Evolutionary conservation across 1,284 basidiomycete species (phyloP), one percentile per base, ranked within the genome.

Genomic region (Austroboletus niveus): DNA sequence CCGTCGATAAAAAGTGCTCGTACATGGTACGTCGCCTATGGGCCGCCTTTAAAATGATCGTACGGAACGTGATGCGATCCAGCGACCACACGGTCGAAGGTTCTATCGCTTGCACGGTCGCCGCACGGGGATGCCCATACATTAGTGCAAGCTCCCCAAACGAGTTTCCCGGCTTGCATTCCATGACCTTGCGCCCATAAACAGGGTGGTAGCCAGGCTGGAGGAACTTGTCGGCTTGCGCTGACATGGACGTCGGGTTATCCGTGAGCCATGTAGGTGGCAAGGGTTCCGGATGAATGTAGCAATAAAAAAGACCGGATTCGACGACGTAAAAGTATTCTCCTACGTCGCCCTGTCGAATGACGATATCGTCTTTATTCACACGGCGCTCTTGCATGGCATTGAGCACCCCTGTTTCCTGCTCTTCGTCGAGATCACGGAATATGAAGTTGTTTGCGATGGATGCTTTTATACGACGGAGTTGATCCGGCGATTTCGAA

Each of bases 311-410:
- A 47, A 86, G 74, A 1, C 96, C 96, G 40, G 81, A 81, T 72
- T 99, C 97, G 58, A 98, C 94, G 51, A 98, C 90, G 72, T 99
- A 99, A 71, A 98, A 99, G 74, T 88, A 97, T 65, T 98, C 95
- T 47, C 96, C 96, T 36, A 93, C 91, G 58, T 95, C 96, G 43
- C 97, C 96, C 72, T 99, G 96, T 55, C 92, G 84, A 62, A 99
- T 98, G 54, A 99, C 89, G 30, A 92, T 85, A 54, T 93, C 87
- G 56, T 88, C 85, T 49, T 83, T 74, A 17, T 72, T 73, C 12
- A 94, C 84, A 14, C 74, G 78, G 52, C 87, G 81, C 73, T 99
- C 97, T 69, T 90, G 90, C 95, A 99, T 98, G 20, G 96, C 97
- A 55, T 89, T 89, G 24, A 99, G 76, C 15, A 97, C 95, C 43